Conservation (phyloP, 2,329 filamentous ascomycete genomes). For the Aspergillus unguis region DNA sequence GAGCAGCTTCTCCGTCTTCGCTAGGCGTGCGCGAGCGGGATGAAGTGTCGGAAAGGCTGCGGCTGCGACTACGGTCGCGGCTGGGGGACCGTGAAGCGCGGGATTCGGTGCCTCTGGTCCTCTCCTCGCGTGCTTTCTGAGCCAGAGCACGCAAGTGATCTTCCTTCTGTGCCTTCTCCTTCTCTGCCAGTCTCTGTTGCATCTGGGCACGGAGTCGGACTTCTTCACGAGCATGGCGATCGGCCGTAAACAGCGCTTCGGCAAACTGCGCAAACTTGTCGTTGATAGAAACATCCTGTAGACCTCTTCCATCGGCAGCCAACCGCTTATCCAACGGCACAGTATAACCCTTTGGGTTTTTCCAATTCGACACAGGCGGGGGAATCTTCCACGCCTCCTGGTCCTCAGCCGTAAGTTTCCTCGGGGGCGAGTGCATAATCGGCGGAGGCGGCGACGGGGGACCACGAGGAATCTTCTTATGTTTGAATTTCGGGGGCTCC, state of each 20-base stretch:
- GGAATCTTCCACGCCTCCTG: conserved; percentile 94
- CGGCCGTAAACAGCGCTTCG: conserved; percentile 89
- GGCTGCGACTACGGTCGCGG: conserved; percentile 39
- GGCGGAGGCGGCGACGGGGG: conserved; percentile 90
- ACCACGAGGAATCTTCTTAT: conserved; percentile 94
- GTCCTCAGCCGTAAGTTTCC: conserved; percentile 93
- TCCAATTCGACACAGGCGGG: conserved; percentile 95
- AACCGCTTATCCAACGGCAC: conserved; percentile 93
- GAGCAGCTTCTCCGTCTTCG: conserved; percentile 66
- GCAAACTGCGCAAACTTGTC: conserved; percentile 98
- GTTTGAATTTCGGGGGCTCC: conserved; percentile 97
- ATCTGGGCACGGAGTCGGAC: conserved; percentile 88
- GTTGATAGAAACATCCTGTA: conserved; percentile 94
- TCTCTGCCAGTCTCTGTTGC: conserved; percentile 94
- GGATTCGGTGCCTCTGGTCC: conserved; percentile 44
- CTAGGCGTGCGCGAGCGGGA: conserved; percentile 47
- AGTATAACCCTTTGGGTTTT: conserved; percentile 98
- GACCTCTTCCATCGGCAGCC: conserved; percentile 83
- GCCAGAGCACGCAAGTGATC: conserved; percentile 84
- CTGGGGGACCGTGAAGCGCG: conserved; percentile 43
- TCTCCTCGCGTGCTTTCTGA: conserved; percentile 86
- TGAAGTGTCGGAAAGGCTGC: conserved; percentile 43
- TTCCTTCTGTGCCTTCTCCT: conserved; percentile 92
- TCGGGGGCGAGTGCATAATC: conserved; percentile 88
- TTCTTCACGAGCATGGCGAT: conserved; percentile 91